Percentiles rank a stretch among this genome's conserved stretches.
These are phyloP conservation scores for Vitis amurensis DNA, from an alignment of 164 flowering plant species.

Conservation along the genomic window DNA sequence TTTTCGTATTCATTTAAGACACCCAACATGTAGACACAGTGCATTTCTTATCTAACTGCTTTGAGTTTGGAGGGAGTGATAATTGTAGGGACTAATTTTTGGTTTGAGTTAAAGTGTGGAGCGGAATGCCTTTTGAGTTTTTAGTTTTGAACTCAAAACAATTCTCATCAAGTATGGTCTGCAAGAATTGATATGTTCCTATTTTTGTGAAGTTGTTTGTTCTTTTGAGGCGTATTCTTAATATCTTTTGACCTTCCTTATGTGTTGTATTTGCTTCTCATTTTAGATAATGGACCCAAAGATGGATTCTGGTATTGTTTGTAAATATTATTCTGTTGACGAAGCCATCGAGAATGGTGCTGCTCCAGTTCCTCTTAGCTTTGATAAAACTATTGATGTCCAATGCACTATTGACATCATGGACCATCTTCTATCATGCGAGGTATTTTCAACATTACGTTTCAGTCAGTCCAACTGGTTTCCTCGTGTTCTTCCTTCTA, in stretches of 20 bases:
- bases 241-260: neutral
- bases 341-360: constrained; percentile 95
- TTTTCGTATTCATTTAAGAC: no score
- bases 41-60: no score
- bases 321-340: constrained; percentile 79
- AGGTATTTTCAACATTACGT: constrained; percentile 48
- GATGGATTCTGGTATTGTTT: constrained; percentile 94
- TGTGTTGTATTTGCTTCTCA: constrained; percentile 11
- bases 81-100: no score
- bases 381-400: constrained; percentile 65
- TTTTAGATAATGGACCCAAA: constrained; percentile 98
- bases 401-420: constrained; percentile 76
- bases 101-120: no score
- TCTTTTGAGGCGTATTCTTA: neutral
- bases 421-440: constrained; percentile 95
- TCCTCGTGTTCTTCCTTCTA: neutral
- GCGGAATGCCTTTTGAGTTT: no score
- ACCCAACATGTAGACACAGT: no score
- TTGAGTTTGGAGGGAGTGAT: no score
- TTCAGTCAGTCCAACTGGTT: neutral
- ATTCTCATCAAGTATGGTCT: no score
- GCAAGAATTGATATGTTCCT: no score
- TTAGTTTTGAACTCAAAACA: no score
- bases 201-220: neutral
- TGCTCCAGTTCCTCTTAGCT: constrained; percentile 87